Percentiles rank a stretch among this genome's conserved stretches.
Conservation (phyloP, 495 filamentous ascomycete genomes). For the Penicillium diatomitis region DNA sequence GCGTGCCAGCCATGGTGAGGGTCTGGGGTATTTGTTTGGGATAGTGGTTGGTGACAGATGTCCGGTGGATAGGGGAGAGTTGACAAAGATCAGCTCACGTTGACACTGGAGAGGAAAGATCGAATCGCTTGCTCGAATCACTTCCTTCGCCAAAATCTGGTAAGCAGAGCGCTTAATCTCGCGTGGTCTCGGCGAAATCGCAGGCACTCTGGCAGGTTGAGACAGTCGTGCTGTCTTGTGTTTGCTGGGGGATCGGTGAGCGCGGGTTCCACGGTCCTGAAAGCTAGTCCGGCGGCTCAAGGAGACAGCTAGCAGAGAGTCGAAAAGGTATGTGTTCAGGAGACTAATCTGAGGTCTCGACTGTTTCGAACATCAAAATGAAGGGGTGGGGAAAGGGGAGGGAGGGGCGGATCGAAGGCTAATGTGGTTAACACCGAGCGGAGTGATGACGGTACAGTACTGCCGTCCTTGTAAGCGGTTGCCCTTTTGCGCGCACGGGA, state of each 20-base stretch:
- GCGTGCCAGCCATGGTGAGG: slow-evolving; percentile 75
- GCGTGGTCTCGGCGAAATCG: not conserved
- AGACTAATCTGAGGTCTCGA: not conserved
- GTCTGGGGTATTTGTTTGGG: slow-evolving; percentile 6
- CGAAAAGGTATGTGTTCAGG: too few species aligned
- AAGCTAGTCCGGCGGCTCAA: not conserved
- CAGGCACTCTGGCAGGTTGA: slow-evolving; percentile 7
- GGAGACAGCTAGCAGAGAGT: too few species aligned
- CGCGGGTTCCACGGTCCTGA: slow-evolving; percentile 4
- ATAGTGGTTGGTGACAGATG: too few species aligned
- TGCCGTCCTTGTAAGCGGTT: too few species aligned
- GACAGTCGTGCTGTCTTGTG: not conserved
- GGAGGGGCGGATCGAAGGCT: not conserved
- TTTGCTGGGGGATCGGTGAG: not conserved
- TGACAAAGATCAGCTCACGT: too few species aligned
- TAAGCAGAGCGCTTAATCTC: too few species aligned
- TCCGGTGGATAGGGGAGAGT: slow-evolving; percentile 9
- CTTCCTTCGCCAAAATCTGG: too few species aligned
- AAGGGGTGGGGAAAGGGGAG: not conserved
- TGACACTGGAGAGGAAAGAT: too few species aligned
- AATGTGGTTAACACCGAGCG: slow-evolving; percentile 13
- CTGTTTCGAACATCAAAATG: not conserved
- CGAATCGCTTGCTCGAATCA: too few species aligned
- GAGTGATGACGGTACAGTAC: slow-evolving; percentile 18
- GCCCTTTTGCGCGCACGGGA: too few species aligned